Evolutionary conservation across 805 yeast species (phyloP).

Genomic region (Kodamaea sagamina): DNA sequence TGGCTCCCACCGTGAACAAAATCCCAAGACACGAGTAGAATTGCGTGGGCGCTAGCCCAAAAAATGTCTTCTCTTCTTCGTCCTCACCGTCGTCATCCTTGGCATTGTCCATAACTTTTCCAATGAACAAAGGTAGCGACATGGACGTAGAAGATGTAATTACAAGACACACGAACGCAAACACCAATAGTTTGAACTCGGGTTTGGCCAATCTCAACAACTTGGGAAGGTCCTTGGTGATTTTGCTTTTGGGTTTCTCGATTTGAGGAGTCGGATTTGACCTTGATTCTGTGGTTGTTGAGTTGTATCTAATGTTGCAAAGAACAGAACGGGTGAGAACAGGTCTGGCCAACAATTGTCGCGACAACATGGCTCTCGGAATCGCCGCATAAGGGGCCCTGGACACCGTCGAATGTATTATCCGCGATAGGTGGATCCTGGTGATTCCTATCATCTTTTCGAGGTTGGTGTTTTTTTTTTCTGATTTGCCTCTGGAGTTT

Average conservation of each 20-base stretch:
- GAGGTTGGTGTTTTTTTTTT: conserved; percentile 1
- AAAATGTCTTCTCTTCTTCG: conserved; percentile 20
- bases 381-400: not conserved
- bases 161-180: conserved; percentile 65
- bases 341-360: not conserved
- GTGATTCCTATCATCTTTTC: conserved; percentile 4
- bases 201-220: conserved; percentile 22
- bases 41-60: conserved; percentile 61
- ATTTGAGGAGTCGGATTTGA: not conserved
- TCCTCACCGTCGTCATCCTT: conserved; percentile 19
- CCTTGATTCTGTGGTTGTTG: not conserved
- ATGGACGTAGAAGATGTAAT: conserved; percentile 78
- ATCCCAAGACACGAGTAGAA: conserved; percentile 65
- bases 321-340: not conserved
- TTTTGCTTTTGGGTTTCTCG: conserved; percentile 1
- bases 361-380: not conserved
- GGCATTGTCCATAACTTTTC: conserved; percentile 79
- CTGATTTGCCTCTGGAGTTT: not conserved
- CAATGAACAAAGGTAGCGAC: conserved; percentile 80
- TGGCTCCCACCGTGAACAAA: conserved; percentile 70
- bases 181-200: conserved; percentile 15
- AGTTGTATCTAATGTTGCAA: not conserved
- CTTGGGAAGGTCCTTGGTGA: conserved; percentile 10
- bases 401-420: not conserved
- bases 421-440: not conserved